These are phyloP conservation scores for Musa acuminata DNA, from an alignment of 176 grass and related monocot species.

Conservation along the genomic window DNA sequence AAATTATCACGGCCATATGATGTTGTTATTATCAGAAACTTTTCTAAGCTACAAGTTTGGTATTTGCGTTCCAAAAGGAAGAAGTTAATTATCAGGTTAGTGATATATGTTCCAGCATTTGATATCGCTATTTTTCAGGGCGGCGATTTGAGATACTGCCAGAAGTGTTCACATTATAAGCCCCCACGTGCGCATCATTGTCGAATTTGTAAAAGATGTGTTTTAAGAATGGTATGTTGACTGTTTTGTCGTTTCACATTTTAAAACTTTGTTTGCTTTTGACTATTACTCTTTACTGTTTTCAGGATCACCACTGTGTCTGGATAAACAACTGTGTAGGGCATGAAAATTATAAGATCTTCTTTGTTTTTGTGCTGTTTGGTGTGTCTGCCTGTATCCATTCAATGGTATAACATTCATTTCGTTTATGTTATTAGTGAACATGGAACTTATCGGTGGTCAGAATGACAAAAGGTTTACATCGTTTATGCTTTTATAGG, in stretches of 20 bases:
- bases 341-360: conserved; percentile 85
- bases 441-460: not conserved
- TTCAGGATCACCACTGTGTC: conserved; percentile 91
- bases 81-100: not conserved
- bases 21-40: not conserved
- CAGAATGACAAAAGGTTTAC: conserved; percentile 18
- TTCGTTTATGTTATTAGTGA: conserved; percentile 6
- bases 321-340: conserved; percentile 99
- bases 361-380: conserved; percentile 72
- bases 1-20: not conserved
- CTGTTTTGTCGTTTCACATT: conserved; percentile 4
- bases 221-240: conserved; percentile 69
- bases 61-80: not conserved
- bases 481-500: conserved; percentile 33
- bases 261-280: not conserved
- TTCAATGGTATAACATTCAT: conserved; percentile 42
- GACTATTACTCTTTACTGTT: conserved; percentile 3
- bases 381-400: conserved; percentile 73
- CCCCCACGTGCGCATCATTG: conserved; percentile 88
- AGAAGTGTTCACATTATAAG: conserved; percentile 91
- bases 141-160: conserved; percentile 93
- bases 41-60: not conserved
- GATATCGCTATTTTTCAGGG: conserved; percentile 42
- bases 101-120: not conserved
- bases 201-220: conserved; percentile 96